Conservation (phyloP, 1,139 yeast species). For the Suhomyces taliae region DNA sequence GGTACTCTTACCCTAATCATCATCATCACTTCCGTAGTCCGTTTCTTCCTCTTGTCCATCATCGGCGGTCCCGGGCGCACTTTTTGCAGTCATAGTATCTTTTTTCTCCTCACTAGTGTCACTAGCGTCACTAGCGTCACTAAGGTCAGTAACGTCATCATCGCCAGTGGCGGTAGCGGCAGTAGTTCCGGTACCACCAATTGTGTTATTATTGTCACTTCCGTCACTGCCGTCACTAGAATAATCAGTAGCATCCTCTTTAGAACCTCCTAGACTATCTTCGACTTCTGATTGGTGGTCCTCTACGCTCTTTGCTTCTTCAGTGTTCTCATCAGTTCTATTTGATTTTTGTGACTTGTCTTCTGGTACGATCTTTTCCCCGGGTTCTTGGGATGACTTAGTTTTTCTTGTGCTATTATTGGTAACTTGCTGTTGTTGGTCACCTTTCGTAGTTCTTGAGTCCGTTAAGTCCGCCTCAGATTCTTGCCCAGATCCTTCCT, state of each 20-base stretch:
- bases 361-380: no score
- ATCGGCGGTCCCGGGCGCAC: background rate
- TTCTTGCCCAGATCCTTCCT: no score
- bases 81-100: background rate
- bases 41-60: background rate
- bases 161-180: no score
- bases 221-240: background rate
- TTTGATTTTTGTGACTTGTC: background rate
- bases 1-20: background rate
- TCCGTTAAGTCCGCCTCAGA: no score
- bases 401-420: background rate
- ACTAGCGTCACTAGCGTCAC: background rate
- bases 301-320: background rate
- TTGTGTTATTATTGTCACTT: background rate
- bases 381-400: no score
- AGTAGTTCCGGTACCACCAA: background rate
- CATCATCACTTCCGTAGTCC: background rate
- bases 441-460: no score
- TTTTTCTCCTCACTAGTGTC: background rate
- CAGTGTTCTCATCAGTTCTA: background rate
- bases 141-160: no score
- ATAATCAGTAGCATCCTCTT: conserved; percentile 1
- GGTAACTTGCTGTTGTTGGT: conserved; percentile 1
- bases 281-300: background rate
- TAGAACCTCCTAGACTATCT: background rate